Evolutionary conservation across 2,329 filamentous ascomycete species (phyloP), one percentile per base, ranked within the genome.

Genomic region (Colletotrichum incanum): DNA sequence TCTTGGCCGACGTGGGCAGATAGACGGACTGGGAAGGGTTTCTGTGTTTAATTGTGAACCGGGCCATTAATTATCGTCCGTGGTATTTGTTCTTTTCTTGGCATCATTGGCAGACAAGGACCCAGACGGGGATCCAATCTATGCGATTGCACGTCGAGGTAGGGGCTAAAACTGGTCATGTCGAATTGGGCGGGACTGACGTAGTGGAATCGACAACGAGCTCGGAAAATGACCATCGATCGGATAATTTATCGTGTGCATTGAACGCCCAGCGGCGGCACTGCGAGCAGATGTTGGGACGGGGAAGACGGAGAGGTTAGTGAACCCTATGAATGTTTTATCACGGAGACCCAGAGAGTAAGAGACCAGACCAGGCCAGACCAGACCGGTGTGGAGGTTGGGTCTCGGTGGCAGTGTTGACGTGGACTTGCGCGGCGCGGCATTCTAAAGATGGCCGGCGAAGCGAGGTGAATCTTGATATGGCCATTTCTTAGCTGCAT

Each of bases 321-420:
- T 47, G 6, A 28, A 16, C 43, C 18, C 6, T 18, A 31, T n/a
- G 41, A n/a, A 31, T 34, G 28, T 5, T 18, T 34, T 49, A 16
- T 12, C 28, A n/a, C 3, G 28, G 16, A n/a, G 8, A 12, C 50
- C 50, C 18, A 55, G 50, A 34, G 43, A 61, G 11, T n/a, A 37
- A 34, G 58, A 61, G 43, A 49, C 43, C 41, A 49, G 58, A 37
- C 58, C 41, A 37, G 43, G 39, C 14, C 43, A 20, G 28, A 31
- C 11, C 23, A 45, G 37, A 37, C 37, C 37, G 16, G 26, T 28
- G 64, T 71, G 65, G 65, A 68, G 68, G 65, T 49, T 41, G 54
- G 62, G 62, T 47, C 39, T 37, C 49, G 63, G 70, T 64, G 66
- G 70, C 70, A 70, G 52, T 72, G 70, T 72, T 61, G 56, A 70